phyloP scores from a whole-genome alignment of 1,284 basidiomycete genomes.

The Cutaneotrichosporon dermatis region DNA sequence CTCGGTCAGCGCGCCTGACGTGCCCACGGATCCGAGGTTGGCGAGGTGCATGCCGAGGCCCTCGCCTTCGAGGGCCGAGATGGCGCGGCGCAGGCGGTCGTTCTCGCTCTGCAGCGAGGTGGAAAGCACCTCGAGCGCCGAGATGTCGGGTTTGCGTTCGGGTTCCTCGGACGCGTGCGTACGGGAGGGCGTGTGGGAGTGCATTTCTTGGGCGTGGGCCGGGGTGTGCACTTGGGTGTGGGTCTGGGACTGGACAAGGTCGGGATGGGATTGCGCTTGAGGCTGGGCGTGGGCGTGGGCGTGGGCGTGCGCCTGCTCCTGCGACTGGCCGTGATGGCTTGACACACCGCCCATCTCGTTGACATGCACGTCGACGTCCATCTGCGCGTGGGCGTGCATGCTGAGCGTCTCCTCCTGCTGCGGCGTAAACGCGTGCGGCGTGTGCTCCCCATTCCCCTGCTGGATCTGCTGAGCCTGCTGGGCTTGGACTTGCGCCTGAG shows the following conservation, averaged over 20 bases:
- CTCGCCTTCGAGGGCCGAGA: conserved; percentile 9
- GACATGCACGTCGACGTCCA: too few species aligned
- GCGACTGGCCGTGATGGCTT: too few species aligned
- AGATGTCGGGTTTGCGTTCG: background rate
- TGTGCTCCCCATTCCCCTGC: too few species aligned
- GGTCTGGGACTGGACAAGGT: background rate
- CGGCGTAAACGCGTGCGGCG: background rate
- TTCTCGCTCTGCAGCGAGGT: conserved; percentile 12
- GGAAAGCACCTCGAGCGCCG: conserved; percentile 10
- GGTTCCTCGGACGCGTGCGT: too few species aligned
- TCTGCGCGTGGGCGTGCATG: too few species aligned
- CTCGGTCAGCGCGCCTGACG: too few species aligned
- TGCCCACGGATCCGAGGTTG: too few species aligned
- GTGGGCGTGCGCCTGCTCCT: background rate
- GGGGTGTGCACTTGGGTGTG: background rate
- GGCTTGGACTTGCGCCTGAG: background rate
- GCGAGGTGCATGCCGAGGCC: background rate
- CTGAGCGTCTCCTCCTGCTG: too few species aligned
- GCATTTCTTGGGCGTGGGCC: background rate
- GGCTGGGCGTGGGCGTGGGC: background rate
- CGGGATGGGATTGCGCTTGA: too few species aligned
- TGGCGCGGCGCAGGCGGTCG: conserved; percentile 14
- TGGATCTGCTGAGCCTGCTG: too few species aligned
- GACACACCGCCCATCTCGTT: too few species aligned
- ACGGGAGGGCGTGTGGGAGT: too few species aligned